These are phyloP conservation scores for Suhomyces canberraensis DNA, from an alignment of 805 yeast species.

Conservation along the genomic window DNA sequence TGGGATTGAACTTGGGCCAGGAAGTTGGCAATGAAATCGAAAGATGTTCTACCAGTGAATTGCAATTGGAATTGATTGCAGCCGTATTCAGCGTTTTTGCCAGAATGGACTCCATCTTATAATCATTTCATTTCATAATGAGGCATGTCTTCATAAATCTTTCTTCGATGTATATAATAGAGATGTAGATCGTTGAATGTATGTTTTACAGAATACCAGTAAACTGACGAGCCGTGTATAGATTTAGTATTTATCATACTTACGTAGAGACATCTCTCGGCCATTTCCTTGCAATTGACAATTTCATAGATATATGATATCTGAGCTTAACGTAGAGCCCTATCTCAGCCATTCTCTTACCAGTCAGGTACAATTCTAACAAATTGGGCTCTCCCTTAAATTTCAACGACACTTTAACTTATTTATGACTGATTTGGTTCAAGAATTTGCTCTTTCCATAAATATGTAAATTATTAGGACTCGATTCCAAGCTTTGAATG, in stretches of 20 bases:
- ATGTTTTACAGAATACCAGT: background rate
- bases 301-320: background rate
- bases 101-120: constrained; percentile 86
- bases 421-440: too few relatives aligned
- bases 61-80: constrained; percentile 84
- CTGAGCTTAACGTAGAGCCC: background rate
- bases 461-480: constrained; percentile 12
- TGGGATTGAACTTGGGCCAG: constrained; percentile 66
- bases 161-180: background rate
- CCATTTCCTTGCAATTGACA: too few relatives aligned
- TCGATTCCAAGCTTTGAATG: constrained; percentile 13
- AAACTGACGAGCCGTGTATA: too few relatives aligned
- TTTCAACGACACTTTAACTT: too few relatives aligned
- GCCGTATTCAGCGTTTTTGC: constrained; percentile 89
- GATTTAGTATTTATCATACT: too few relatives aligned
- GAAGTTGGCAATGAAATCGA: constrained; percentile 55
- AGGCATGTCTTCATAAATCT: background rate
- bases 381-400: too few relatives aligned
- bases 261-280: too few relatives aligned
- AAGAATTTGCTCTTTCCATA: constrained; percentile 15
- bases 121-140: constrained; percentile 12
- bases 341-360: background rate
- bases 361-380: too few relatives aligned
- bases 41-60: constrained; percentile 46
- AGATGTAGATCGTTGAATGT: background rate